A percentile compares a stretch with the other conserved stretches of the same genome.
phyloP scores from a whole-genome alignment of 2,329 filamentous ascomycete genomes.

The Macrophomina pseudophaseolina region DNA sequence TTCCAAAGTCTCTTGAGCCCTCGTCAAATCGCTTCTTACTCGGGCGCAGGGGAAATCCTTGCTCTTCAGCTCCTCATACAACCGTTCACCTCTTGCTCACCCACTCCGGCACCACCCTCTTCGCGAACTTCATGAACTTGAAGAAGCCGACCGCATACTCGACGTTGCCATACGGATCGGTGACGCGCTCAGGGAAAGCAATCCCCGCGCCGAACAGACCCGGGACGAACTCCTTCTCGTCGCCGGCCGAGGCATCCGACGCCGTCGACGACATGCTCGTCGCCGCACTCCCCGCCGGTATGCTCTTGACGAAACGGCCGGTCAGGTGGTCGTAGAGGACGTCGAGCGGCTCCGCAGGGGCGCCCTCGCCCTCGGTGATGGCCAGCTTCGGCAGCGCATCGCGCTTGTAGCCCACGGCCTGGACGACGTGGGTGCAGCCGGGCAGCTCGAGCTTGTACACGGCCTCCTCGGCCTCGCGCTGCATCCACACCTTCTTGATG shows the following conservation, averaged over 20 bases:
- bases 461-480: constrained; percentile 53
- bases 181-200: constrained; percentile 65
- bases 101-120: constrained; percentile 61
- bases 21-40: background rate
- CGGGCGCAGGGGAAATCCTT: background rate
- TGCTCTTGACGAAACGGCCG: constrained; percentile 35
- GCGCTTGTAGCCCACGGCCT: constrained; percentile 64
- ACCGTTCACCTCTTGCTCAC: constrained; percentile 1
- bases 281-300: constrained; percentile 35
- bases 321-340: constrained; percentile 41
- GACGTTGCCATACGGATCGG: constrained; percentile 65
- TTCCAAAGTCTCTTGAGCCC: background rate
- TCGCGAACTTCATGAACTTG: constrained; percentile 69
- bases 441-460: constrained; percentile 56
- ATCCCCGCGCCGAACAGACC: constrained; percentile 67
- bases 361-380: constrained; percentile 38
- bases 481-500: constrained; percentile 44
- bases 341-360: constrained; percentile 34
- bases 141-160: constrained; percentile 67
- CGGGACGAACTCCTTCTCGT: constrained; percentile 45
- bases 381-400: constrained; percentile 57
- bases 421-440: constrained; percentile 58
- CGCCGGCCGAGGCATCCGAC: constrained; percentile 30
- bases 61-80: background rate
- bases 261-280: constrained; percentile 51